Percentiles rank a stretch among this genome's conserved stretches.
Evolutionary conservation across 2,329 filamentous ascomycete genomes (phyloP).

Genomic region (Phyllosticta citrichinensis): DNA sequence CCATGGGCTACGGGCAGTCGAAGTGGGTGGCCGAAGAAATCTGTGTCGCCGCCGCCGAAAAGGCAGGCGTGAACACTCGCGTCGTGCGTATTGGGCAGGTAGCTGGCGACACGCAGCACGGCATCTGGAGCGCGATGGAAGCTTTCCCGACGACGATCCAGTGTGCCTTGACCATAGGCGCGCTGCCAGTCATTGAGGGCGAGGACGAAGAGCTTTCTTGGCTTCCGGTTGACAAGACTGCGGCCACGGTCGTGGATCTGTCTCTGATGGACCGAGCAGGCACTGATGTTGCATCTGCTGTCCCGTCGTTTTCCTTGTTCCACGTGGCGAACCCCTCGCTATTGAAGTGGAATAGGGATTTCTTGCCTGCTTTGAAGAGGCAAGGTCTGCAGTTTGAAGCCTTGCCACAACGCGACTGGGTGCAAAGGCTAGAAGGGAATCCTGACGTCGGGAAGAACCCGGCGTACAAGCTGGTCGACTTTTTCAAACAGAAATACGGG

Average conservation of each 20-base stretch:
- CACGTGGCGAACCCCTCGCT: slow-evolving; percentile 42
- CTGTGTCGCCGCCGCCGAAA: slow-evolving; percentile 32
- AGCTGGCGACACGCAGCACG: slow-evolving; percentile 36
- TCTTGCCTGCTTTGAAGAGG: slow-evolving; percentile 41
- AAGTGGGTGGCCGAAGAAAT: slow-evolving; percentile 49
- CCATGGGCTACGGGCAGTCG: slow-evolving; percentile 12
- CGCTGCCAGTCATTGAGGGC: slow-evolving; percentile 25
- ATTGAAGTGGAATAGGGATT: slow-evolving; percentile 43
- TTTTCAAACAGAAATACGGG: slow-evolving; percentile 44
- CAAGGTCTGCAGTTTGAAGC: slow-evolving; percentile 23
- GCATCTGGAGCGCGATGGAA: slow-evolving; percentile 41
- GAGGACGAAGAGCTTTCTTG: neutral
- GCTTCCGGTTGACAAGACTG: slow-evolving; percentile 5
- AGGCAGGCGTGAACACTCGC: slow-evolving; percentile 15
- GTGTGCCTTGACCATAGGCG: slow-evolving; percentile 35
- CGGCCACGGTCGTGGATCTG: slow-evolving; percentile 2
- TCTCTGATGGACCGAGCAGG: neutral
- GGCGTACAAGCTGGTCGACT: slow-evolving; percentile 44
- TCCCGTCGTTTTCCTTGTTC: slow-evolving; percentile 27
- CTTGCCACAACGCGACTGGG: slow-evolving; percentile 5
- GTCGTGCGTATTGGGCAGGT: slow-evolving; percentile 32
- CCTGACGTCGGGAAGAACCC: slow-evolving; percentile 35
- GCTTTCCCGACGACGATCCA: slow-evolving; percentile 42
- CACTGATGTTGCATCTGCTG: neutral
- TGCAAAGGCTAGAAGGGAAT: slow-evolving; percentile 32